These are phyloP conservation scores for Wilcoxina mikolae DNA, from an alignment of 495 filamentous ascomycete genomes.

Conservation along the genomic window DNA sequence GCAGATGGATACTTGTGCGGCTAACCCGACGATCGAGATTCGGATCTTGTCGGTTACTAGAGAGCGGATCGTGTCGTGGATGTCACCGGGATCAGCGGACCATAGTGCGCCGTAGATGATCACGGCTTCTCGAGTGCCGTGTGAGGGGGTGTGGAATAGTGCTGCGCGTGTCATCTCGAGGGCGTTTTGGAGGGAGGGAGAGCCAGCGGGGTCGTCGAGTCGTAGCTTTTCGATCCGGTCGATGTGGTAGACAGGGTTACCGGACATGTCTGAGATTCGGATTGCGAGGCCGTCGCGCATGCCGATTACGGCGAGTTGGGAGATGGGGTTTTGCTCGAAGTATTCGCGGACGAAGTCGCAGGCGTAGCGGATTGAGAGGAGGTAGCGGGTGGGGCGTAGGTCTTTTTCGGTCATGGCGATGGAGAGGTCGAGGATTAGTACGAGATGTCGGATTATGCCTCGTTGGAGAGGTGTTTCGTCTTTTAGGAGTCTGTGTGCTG, in stretches of 20 bases:
- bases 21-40: slow-evolving; percentile 74
- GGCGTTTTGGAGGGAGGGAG: slow-evolving; percentile 85
- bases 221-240: slow-evolving; percentile 55
- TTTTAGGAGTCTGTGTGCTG: slow-evolving; percentile 47
- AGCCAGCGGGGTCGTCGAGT: slow-evolving; percentile 67
- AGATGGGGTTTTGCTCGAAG: slow-evolving; percentile 99
- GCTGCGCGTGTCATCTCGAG: slow-evolving; percentile 84
- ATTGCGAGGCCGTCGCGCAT: slow-evolving; percentile 84
- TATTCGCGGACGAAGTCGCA: slow-evolving; percentile 82
- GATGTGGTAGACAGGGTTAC: slow-evolving; percentile 81
- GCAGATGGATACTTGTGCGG: slow-evolving; percentile 85
- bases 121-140: slow-evolving; percentile 83
- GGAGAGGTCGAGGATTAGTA: slow-evolving; percentile 84
- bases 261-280: slow-evolving; percentile 72
- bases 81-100: slow-evolving; percentile 84
- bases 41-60: slow-evolving; percentile 69
- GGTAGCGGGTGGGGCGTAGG: slow-evolving; percentile 69
- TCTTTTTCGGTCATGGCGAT: slow-evolving; percentile 93
- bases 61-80: slow-evolving; percentile 69
- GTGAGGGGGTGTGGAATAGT: slow-evolving; percentile 81
- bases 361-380: slow-evolving; percentile 68
- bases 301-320: slow-evolving; percentile 76
- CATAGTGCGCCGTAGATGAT: slow-evolving; percentile 84
- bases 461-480: slow-evolving; percentile 91
- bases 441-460: slow-evolving; percentile 88